A percentile compares a stretch with the other conserved stretches of the same genome.
phyloP scores from a whole-genome alignment of 2,329 filamentous ascomycete species.

The Davidsoniella virescens region DNA sequence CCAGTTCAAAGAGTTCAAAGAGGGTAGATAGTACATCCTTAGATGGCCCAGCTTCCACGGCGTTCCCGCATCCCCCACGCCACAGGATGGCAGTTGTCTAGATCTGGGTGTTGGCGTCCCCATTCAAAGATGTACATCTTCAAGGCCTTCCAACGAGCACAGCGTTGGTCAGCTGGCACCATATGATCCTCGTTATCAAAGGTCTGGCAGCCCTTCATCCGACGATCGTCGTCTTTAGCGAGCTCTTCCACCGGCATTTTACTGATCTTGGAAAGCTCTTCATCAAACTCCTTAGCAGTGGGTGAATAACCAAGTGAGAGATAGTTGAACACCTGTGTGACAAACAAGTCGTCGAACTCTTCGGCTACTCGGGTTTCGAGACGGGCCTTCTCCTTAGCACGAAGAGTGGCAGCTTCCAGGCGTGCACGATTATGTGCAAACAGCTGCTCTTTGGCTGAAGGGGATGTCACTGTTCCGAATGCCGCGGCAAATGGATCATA shows the following conservation, averaged over 20 bases:
- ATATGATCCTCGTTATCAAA: conserved; percentile 27
- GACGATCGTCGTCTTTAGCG: conserved; percentile 48
- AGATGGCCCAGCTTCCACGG: conserved; percentile 59
- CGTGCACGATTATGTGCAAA: conserved; percentile 1
- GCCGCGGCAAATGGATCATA: conserved; percentile 28
- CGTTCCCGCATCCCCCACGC: conserved; percentile 54
- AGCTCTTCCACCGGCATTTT: conserved; percentile 53
- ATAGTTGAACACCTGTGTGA: conserved; percentile 96
- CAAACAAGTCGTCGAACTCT: conserved; percentile 70
- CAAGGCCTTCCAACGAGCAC: conserved; percentile 66
- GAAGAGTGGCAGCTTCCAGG: conserved; percentile 1
- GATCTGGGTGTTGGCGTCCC: conserved; percentile 70
- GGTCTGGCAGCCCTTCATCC: conserved; percentile 57
- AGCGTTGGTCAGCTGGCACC: conserved; percentile 26
- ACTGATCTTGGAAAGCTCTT: conserved; percentile 70
- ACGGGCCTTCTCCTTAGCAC: conserved; percentile 27
- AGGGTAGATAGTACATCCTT: conserved; percentile 5
- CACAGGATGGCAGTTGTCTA: conserved; percentile 39
- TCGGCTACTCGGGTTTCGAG: conserved; percentile 34
- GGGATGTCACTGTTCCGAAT: conserved; percentile 16
- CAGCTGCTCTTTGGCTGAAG: not conserved
- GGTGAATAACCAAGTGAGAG: conserved; percentile 83
- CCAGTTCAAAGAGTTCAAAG: not conserved
- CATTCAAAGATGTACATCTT: conserved; percentile 75
- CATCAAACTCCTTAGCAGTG: conserved; percentile 66